A percentile compares a stretch with the other conserved stretches of the same genome.
Conservation (phyloP, 2,329 filamentous ascomycete species). For the Colletotrichum sp. region DNA sequence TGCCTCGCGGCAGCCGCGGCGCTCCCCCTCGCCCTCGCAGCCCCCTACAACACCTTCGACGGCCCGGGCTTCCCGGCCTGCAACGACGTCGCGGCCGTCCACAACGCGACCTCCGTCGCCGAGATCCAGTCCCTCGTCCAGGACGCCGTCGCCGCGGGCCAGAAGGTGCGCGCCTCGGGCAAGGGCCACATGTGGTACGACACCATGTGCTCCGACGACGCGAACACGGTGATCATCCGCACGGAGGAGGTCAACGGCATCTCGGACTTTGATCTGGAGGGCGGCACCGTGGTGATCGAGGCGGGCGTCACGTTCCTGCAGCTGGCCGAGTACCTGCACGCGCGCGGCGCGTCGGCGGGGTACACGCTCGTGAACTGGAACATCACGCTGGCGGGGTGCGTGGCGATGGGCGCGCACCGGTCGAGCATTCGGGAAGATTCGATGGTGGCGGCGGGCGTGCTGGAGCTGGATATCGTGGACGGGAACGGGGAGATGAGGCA, state of each 20-base stretch:
- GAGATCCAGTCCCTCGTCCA: slow-evolving; percentile 48
- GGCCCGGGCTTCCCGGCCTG: slow-evolving; percentile 53
- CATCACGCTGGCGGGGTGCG: slow-evolving; percentile 54
- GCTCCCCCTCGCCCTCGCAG: slow-evolving; percentile 24
- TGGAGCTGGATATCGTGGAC: slow-evolving; percentile 55
- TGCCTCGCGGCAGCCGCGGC: slow-evolving; percentile 20
- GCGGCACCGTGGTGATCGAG: slow-evolving; percentile 53
- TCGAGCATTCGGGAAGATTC: slow-evolving; percentile 52
- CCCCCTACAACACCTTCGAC: slow-evolving; percentile 55
- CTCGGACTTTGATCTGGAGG: slow-evolving; percentile 46
- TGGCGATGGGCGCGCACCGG: slow-evolving; percentile 59
- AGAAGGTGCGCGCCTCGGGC: slow-evolving; percentile 50
- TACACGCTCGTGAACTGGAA: slow-evolving; percentile 61
- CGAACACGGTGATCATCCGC: slow-evolving; percentile 51
- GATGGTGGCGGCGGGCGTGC: slow-evolving; percentile 54
- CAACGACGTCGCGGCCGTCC: slow-evolving; percentile 47
- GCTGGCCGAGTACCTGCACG: slow-evolving; percentile 55
- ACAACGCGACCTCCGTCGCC: slow-evolving; percentile 49
- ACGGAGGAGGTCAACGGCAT: slow-evolving; percentile 50
- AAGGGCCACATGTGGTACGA: slow-evolving; percentile 61
- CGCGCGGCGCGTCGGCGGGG: slow-evolving; percentile 49
- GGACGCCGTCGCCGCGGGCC: slow-evolving; percentile 39
- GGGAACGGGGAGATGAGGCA: slow-evolving; percentile 47
- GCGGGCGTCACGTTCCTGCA: slow-evolving; percentile 58
- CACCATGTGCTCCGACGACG: slow-evolving; percentile 56